Evolutionary conservation across 345 rosid species (phyloP), one percentile per base, ranked within the genome.

Genomic region (Syzygium aromaticum): DNA sequence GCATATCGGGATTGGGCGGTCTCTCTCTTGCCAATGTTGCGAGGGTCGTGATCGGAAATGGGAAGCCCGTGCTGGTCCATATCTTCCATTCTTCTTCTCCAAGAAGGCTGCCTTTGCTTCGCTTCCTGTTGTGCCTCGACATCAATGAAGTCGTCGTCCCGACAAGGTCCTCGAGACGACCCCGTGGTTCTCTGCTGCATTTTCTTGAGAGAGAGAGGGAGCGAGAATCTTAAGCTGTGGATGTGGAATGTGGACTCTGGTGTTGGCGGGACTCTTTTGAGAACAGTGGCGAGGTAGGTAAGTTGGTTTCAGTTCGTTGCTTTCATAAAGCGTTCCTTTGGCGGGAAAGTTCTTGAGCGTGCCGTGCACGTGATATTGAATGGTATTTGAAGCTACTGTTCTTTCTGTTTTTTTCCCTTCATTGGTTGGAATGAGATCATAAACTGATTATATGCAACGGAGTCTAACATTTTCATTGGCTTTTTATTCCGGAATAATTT

Each of bases 1-100:
- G 90, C 73, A 17, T 84, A 84, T 46, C 90, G 87, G 77, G 89
- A 86, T 52, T 87, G 80, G 38, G 84, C 85, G 86, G 56, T 19
- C 57, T 84, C 90, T 64, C 89, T 88, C 85, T 87, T 90, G 91
- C 86, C 89, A 73, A 40, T 85, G 86, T 40, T 23, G 6, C 87
- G 51, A 17, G 25, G 85, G 54, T 57, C 88, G 27, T 30, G 28
- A 85, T 90, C 77, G 86, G 91, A 63, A 1, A 95, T 95, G 83
- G 90, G 93, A 83, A 86, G 89, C 49, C 82, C 84, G 43, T 83
- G 59, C 46, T 28, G 54, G 86, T 53, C 51, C 33, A 33, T 3
- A 14, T 11, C n/a, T 30, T 56, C 59, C 49, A 85, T 56, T 57
- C 86, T 52, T 43, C 73, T 73, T 19, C 80, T 73, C 80, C 80